Conservation (phyloP, 176 grass and related monocot species). For the Eragrostis curvula region DNA sequence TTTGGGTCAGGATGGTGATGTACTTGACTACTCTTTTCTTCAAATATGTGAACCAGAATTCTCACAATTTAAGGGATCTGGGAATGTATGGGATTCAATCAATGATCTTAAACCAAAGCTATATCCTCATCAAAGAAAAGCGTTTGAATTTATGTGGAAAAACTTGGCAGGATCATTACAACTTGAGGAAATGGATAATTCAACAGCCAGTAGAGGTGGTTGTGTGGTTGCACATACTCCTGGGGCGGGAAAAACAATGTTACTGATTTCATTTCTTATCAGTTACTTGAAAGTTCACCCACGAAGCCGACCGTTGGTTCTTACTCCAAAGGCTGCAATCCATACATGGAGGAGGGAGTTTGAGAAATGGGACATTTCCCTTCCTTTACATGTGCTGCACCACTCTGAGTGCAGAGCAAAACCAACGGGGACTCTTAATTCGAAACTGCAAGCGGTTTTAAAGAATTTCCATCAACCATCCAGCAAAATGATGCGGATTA, state of each 20-base stretch:
- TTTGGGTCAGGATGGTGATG: constrained; percentile 32
- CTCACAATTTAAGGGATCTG: constrained; percentile 42
- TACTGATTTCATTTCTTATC: constrained; percentile 77
- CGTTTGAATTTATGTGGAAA: constrained; percentile 92
- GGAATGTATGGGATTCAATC: constrained; percentile 72
- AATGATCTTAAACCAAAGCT: constrained; percentile 64
- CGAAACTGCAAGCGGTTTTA: constrained; percentile 42
- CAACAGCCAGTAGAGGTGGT: constrained; percentile 62
- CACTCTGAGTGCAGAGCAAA: constrained; percentile 36
- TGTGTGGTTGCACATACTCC: constrained; percentile 94
- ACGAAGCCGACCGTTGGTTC: constrained; percentile 77
- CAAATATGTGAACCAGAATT: constrained; percentile 42
- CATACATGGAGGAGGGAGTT: constrained; percentile 90
- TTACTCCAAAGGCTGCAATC: constrained; percentile 82
- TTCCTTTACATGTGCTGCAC: constrained; percentile 75
- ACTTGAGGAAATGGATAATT: constrained; percentile 56
- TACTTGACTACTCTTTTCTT: constrained; percentile 44
- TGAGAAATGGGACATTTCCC: constrained; percentile 70
- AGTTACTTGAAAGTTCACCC: constrained; percentile 87
- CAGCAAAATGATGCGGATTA: constrained; percentile 42
- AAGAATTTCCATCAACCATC: constrained; percentile 41
- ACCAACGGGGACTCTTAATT: constrained; percentile 26
- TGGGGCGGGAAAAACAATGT: constrained; percentile 85
- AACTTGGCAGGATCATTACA: constrained; percentile 65
- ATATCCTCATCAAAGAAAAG: constrained; percentile 77